Percentiles rank a stretch among this genome's conserved stretches.
Evolutionary conservation across 768 basidiomycete genomes (phyloP).

Genomic region (Mycena olivaceomarginata): DNA sequence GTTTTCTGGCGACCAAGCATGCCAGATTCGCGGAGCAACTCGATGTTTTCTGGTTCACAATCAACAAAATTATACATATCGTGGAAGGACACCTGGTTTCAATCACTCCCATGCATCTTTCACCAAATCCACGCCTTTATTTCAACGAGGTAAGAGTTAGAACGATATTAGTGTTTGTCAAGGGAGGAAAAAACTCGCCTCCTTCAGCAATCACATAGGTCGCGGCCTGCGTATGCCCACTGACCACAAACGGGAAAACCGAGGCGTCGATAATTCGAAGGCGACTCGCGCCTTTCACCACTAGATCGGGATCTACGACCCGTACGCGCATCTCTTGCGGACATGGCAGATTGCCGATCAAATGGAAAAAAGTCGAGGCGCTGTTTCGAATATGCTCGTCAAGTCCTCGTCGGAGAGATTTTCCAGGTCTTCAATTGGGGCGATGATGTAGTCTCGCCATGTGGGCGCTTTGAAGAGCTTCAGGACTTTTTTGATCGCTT

Average conservation of each 20-base stretch:
- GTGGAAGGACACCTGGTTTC: background rate
- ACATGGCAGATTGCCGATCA: constrained; percentile 12
- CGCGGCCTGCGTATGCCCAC: background rate
- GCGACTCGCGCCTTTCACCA: constrained; percentile 56
- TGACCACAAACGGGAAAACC: constrained; percentile 40
- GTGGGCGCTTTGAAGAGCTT: constrained; percentile 47
- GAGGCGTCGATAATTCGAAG: constrained; percentile 62
- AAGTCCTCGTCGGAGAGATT: background rate
- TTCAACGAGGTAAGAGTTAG: too few species aligned
- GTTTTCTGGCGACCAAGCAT: too few species aligned
- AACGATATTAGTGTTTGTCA: too few species aligned
- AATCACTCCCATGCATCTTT: constrained; percentile 22
- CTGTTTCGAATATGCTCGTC: constrained; percentile 9
- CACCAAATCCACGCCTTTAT: constrained; percentile 30
- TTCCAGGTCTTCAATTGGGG: background rate
- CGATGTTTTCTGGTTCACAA: too few species aligned
- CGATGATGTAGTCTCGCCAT: background rate
- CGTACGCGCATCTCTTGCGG: constrained; percentile 9
- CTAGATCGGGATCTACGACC: constrained; percentile 52
- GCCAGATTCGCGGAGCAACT: too few species aligned
- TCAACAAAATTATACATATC: too few species aligned
- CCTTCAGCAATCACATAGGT: background rate
- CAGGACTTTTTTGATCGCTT: constrained; percentile 48
- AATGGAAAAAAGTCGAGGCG: background rate
- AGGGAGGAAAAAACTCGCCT: background rate